phyloP scores from a whole-genome alignment of 352 stramenopile genomes.

The Globisporangium orthogonon region DNA sequence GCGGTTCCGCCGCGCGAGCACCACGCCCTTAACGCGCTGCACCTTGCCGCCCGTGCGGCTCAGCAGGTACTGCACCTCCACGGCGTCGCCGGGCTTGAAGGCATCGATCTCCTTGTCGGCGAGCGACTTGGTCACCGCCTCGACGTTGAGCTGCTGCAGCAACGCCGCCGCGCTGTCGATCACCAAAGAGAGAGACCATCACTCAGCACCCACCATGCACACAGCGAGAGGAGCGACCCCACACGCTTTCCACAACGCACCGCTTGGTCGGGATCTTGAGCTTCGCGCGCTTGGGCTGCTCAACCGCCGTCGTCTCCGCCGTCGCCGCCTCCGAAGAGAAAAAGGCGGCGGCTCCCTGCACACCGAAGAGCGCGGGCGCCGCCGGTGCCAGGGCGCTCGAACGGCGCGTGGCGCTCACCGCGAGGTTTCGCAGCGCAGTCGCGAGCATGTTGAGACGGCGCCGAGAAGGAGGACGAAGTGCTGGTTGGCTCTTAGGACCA shows the following conservation, averaged over 20 bases:
- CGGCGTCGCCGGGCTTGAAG: slow-evolving; percentile 73
- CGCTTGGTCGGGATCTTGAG: slow-evolving; percentile 79
- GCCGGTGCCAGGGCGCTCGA: neutral
- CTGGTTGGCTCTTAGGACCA: no score
- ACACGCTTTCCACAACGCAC: slow-evolving; percentile 9
- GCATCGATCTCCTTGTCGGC: slow-evolving; percentile 57
- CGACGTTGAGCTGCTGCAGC: slow-evolving; percentile 59
- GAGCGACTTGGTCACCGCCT: slow-evolving; percentile 58
- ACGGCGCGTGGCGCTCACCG: slow-evolving; percentile 22
- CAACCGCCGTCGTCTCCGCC: slow-evolving; percentile 17
- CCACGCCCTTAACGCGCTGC: slow-evolving; percentile 76
- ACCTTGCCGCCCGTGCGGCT: slow-evolving; percentile 65
- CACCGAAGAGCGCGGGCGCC: slow-evolving; percentile 19
- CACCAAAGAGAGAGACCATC: neutral
- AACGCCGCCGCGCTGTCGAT: slow-evolving; percentile 40
- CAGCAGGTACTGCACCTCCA: slow-evolving; percentile 79
- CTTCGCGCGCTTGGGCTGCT: slow-evolving; percentile 47
- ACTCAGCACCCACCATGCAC: no score
- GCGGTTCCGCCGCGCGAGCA: slow-evolving; percentile 75
- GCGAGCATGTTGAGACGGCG: slow-evolving; percentile 32
- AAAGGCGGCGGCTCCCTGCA: slow-evolving; percentile 25
- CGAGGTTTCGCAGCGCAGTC: slow-evolving; percentile 47
- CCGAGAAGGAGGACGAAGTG: no score
- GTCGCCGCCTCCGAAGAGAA: slow-evolving; percentile 10
- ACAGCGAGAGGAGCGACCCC: no score